These are phyloP conservation scores for Tulasnella sp. DNA, from an alignment of 768 basidiomycete species.

Conservation along the genomic window DNA sequence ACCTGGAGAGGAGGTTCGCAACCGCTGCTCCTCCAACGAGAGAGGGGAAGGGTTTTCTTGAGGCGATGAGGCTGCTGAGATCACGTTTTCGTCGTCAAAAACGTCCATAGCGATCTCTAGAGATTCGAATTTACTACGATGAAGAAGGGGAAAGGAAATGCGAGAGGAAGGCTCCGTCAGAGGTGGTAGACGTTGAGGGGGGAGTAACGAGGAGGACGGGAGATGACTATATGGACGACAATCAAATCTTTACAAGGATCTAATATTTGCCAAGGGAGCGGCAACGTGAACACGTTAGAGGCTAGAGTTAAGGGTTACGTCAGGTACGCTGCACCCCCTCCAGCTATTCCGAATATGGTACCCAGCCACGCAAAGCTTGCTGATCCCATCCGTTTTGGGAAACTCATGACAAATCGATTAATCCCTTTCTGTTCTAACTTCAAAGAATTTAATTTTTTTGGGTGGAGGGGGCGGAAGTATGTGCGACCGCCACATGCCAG, in stretches of 20 bases:
- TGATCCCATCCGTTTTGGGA: not conserved
- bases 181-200: not conserved
- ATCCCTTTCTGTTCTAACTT: no score
- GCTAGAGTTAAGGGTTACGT: not conserved
- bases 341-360: not conserved
- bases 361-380: not conserved
- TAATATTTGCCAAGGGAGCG: not conserved
- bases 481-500: no score
- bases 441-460: no score
- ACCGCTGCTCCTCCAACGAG: not conserved
- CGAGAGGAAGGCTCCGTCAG: not conserved
- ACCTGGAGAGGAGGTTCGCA: not conserved
- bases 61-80: not conserved
- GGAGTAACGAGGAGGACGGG: not conserved
- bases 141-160: not conserved
- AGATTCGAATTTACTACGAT: not conserved
- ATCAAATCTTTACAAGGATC: not conserved
- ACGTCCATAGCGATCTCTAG: not conserved
- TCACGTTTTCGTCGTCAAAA: not conserved
- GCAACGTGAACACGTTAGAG: not conserved
- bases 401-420: no score
- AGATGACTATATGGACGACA: not conserved
- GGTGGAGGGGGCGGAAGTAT: no score
- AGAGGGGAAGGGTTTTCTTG: not conserved
- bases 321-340: not conserved